These are phyloP conservation scores for Fraxinus ornus DNA, from an alignment of 305 asterid species.

Conservation along the genomic window DNA sequence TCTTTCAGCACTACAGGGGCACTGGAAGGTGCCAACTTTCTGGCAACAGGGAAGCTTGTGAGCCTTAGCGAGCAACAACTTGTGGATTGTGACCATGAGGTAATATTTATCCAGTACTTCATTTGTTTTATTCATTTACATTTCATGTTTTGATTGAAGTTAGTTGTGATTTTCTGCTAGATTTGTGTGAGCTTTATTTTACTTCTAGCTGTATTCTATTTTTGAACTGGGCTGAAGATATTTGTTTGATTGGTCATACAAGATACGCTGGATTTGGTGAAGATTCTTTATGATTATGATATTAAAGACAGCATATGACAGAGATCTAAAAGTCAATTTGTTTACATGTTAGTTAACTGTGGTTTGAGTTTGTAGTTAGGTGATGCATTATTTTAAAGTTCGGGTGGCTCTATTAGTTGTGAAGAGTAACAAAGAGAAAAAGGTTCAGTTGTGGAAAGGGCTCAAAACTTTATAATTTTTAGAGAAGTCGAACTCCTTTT, in stretches of 20 bases:
- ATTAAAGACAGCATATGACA: background rate
- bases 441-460: background rate
- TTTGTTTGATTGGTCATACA: background rate
- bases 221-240: background rate
- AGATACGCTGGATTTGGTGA: background rate
- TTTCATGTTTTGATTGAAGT: background rate
- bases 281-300: background rate
- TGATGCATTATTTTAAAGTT: background rate
- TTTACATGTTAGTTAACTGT: background rate
- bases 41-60: slow-evolving; percentile 34
- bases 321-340: background rate
- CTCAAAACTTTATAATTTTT: background rate
- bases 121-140: background rate
- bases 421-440: slow-evolving; percentile 30
- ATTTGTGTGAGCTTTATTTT: background rate
- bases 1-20: slow-evolving; percentile 39
- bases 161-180: background rate
- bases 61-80: slow-evolving; percentile 42
- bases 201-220: background rate
- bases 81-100: slow-evolving; percentile 43
- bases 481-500: background rate
- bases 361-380: background rate
- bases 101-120: background rate
- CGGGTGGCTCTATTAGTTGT: background rate
- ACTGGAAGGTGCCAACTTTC: slow-evolving; percentile 33